These are phyloP conservation scores for Apiotrichum akiyoshidainum DNA, from an alignment of 1,284 basidiomycete species.

Conservation along the genomic window DNA sequence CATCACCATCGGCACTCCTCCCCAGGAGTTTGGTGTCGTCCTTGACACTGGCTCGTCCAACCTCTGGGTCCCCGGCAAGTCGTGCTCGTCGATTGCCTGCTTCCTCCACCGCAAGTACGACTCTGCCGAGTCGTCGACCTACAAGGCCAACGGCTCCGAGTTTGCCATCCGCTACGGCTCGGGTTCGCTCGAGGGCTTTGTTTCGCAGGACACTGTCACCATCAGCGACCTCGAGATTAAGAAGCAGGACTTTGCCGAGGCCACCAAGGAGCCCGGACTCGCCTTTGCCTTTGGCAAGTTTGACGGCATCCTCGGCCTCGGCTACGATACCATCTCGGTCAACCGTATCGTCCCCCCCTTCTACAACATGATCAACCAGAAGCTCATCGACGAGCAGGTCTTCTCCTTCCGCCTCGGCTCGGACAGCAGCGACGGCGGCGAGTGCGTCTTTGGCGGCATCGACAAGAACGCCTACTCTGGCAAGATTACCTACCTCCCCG, in stretches of 20 bases:
- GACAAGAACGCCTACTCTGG: conserved; percentile 77
- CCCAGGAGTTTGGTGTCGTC: conserved; percentile 54
- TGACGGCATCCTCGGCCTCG: conserved; percentile 94
- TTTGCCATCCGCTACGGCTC: conserved; percentile 96
- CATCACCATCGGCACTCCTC: conserved; percentile 65
- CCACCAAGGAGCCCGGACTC: conserved; percentile 92
- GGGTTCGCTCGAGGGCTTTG: conserved; percentile 94
- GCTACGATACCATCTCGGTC: conserved; percentile 89
- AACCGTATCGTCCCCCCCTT: conserved; percentile 92
- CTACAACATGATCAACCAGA: conserved; percentile 87
- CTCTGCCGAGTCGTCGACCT: conserved; percentile 72
- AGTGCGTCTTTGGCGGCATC: conserved; percentile 89
- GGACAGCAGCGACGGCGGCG: conserved; percentile 79
- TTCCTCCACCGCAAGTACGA: conserved; percentile 93
- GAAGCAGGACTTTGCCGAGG: conserved; percentile 89
- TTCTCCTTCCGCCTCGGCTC: conserved; percentile 93
- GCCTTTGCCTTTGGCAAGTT: conserved; percentile 94
- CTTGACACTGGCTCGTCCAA: conserved; percentile 70
- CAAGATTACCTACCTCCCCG: conserved; percentile 80
- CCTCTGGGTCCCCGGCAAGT: conserved; percentile 65
- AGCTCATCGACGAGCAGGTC: conserved; percentile 75
- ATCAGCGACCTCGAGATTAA: conserved; percentile 83
- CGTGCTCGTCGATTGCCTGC: conserved; percentile 94
- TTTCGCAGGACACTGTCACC: conserved; percentile 76
- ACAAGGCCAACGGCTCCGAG: conserved; percentile 85